Percentiles rank a stretch among this genome's conserved stretches.
phyloP scores from a whole-genome alignment of 768 basidiomycete species.

The Mycena maculata region DNA sequence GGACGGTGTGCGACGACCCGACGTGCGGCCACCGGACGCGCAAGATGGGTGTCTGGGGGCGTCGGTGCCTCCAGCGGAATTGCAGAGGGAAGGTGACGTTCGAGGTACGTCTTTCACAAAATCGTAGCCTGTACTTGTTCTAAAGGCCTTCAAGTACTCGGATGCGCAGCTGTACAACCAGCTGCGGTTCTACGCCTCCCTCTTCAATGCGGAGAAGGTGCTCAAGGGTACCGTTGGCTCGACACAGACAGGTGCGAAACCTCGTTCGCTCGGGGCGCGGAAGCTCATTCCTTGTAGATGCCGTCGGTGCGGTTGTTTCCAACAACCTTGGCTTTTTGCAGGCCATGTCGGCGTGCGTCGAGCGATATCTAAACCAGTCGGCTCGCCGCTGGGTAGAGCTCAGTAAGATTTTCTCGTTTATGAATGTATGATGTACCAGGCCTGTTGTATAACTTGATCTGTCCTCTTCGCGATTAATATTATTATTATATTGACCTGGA shows the following conservation, averaged over 20 bases:
- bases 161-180: conserved; percentile 91
- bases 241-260: conserved; percentile 48
- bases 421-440: conserved; percentile 69
- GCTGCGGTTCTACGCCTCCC: conserved; percentile 80
- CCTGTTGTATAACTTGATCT: not conserved
- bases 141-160: conserved; percentile 69
- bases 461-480: too few species aligned
- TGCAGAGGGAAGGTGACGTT: conserved; percentile 80
- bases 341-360: conserved; percentile 66
- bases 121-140: not conserved
- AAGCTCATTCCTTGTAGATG: conserved; percentile 55
- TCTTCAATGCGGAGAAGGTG: conserved; percentile 82
- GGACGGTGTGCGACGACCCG: conserved; percentile 88
- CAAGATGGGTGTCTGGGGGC: conserved; percentile 93
- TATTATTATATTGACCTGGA: too few species aligned
- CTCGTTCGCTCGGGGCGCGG: not conserved
- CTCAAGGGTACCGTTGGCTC: conserved; percentile 62
- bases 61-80: conserved; percentile 75
- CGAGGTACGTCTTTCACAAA: conserved; percentile 65
- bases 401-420: conserved; percentile 80
- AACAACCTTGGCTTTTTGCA: conserved; percentile 65
- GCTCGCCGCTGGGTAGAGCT: conserved; percentile 93
- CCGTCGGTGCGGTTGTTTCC: conserved; percentile 59
- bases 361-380: conserved; percentile 87
- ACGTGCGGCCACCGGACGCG: conserved; percentile 89